These are phyloP conservation scores for Panicum hallii DNA, from an alignment of 202 grass and related monocot species.

Conservation along the genomic window DNA sequence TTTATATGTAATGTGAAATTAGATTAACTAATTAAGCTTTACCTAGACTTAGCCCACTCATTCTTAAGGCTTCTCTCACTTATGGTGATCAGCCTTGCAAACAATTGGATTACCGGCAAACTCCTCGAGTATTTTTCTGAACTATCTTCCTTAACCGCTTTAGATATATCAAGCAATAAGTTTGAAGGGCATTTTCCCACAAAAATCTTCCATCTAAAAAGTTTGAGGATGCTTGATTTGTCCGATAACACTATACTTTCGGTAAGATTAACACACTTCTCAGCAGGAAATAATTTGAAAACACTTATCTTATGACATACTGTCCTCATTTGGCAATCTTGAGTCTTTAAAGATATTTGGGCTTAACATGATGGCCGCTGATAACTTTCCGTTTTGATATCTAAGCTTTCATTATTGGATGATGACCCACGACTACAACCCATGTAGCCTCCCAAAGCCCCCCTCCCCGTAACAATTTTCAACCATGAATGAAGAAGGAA, in stretches of 20 bases:
- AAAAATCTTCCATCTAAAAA: constrained; percentile 48
- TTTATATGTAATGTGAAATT: no score
- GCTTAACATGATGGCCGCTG: background rate
- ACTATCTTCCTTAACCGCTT: constrained; percentile 33
- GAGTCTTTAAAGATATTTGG: background rate
- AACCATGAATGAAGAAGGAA: no score
- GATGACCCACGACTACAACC: no score
- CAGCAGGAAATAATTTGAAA: constrained; percentile 41
- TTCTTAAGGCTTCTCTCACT: constrained; percentile 47
- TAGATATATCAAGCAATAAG: constrained; percentile 27
- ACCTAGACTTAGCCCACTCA: background rate
- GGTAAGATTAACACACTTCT: constrained; percentile 49
- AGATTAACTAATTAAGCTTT: no score
- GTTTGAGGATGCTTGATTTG: constrained; percentile 50
- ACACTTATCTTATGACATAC: constrained; percentile 49
- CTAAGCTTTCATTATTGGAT: no score
- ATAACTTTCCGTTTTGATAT: no score
- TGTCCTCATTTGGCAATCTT: constrained; percentile 19
- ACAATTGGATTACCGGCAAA: constrained; percentile 18
- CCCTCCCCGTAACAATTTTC: no score
- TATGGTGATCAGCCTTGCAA: background rate
- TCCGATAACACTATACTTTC: constrained; percentile 42
- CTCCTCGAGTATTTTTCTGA: constrained; percentile 50
- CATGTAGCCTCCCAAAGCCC: no score
- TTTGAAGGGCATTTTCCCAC: constrained; percentile 47